Evolutionary conservation across 306 rosid genomes (phyloP), one percentile per base, ranked within the genome.

Genomic region (Acacia crassicarpa): DNA sequence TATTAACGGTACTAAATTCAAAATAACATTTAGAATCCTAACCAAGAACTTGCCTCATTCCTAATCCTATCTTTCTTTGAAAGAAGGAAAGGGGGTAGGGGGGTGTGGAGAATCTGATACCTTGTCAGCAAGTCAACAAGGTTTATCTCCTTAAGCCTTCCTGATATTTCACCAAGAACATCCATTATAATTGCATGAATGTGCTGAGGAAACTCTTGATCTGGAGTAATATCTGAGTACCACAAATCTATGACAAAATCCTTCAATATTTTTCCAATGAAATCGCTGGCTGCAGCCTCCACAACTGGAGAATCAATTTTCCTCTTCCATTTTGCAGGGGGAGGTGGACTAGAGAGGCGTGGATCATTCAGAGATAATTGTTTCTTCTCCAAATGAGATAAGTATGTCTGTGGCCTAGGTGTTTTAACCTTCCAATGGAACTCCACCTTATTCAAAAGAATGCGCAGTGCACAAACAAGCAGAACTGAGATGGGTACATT

Each of bases 111-210:
- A 30, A 68, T 38, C 49, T 44, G 49, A 54, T 91, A 95, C 99
- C 97, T 91, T 20, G 97, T 92, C 61, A 96, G 89, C 94, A 96
- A 89, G 87, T 96, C 98, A 59, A 96, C 97, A 48, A 96, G 87
- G 90, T 96, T 96, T 46, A 96, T 89, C 86, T 94, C 94, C 74
- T 85, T 92, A 86, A 87, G 92, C 89, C 98, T 91, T 61, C 83
- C 89, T 0, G 97, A 83, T 49, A 96, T 87, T 87, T 96, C 99
- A 71, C 95, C 97, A 76, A 96, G 84, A 75, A 93, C 99, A 51
- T 96, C 95, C 99, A 93, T 92, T 77, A 96, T 79, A 82, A 96
- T 82, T 8, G 89, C 79, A 1, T 87, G 99, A 83, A 92, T 92
- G 16, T 89, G 94, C 81, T 80, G 94, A 32, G 99, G 98, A 82